These are phyloP conservation scores for Bruguiera parviflora DNA, from an alignment of 345 rosid species.

Conservation along the genomic window DNA sequence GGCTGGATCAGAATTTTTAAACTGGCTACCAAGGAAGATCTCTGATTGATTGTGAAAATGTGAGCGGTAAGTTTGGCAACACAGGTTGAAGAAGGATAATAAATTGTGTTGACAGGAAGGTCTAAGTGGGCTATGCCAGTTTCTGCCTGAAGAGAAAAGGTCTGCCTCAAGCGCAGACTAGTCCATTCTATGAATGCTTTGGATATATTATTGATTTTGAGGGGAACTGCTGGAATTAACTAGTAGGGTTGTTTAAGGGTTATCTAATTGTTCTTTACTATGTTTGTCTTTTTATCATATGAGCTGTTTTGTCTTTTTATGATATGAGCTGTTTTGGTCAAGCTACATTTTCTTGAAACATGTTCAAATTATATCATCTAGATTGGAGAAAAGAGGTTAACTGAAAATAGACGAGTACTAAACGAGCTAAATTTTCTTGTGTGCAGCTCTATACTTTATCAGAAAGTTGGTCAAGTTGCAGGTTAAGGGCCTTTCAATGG, in stretches of 20 bases:
- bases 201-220: too few relatives aligned
- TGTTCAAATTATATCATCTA: background rate
- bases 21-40: background rate
- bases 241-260: too few relatives aligned
- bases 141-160: background rate
- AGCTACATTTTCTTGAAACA: background rate
- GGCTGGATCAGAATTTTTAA: background rate
- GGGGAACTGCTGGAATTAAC: too few relatives aligned
- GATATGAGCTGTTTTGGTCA: too few relatives aligned
- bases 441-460: conserved; percentile 20
- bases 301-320: too few relatives aligned
- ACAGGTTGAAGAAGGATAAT: background rate
- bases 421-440: conserved; percentile 2
- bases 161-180: background rate
- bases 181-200: background rate
- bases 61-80: too few relatives aligned
- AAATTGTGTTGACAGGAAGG: too few relatives aligned
- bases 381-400: background rate
- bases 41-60: too few relatives aligned
- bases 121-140: too few relatives aligned
- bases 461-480: conserved; percentile 6
- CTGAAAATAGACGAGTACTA: background rate
- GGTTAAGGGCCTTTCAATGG: conserved; percentile 9
- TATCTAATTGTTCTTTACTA: too few relatives aligned
- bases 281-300: too few relatives aligned